These are phyloP conservation scores for Lactarius hengduanensis DNA, from an alignment of 768 basidiomycete genomes.

Conservation along the genomic window DNA sequence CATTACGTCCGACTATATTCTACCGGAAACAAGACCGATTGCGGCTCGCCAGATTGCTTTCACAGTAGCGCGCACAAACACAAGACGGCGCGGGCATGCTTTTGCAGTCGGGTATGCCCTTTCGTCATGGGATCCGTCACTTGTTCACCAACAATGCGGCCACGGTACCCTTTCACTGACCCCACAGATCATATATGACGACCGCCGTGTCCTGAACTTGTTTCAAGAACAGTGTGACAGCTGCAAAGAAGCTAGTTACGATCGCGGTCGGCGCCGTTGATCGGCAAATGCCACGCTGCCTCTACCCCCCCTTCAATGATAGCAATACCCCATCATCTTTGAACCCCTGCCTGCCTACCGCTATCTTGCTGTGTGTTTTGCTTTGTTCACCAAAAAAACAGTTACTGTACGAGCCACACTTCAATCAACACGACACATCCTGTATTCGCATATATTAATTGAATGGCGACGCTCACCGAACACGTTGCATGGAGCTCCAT, in stretches of 20 bases:
- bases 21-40: slow-evolving; percentile 59
- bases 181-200: slow-evolving; percentile 35
- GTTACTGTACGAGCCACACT: slow-evolving; percentile 22
- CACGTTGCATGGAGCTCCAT: slow-evolving; percentile 4
- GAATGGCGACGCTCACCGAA: slow-evolving; percentile 11
- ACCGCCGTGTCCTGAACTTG: slow-evolving; percentile 60
- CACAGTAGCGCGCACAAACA: slow-evolving; percentile 60
- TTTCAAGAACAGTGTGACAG: slow-evolving; percentile 63
- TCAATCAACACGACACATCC: slow-evolving; percentile 14
- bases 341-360: background rate
- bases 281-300: slow-evolving; percentile 17
- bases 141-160: background rate
- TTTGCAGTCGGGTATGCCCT: slow-evolving; percentile 45
- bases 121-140: slow-evolving; percentile 3
- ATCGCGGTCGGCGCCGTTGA: slow-evolving; percentile 31
- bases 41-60: slow-evolving; percentile 48
- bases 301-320: background rate
- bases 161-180: slow-evolving; percentile 4
- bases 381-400: slow-evolving; percentile 4
- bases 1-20: slow-evolving; percentile 65
- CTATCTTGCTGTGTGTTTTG: slow-evolving; percentile 23
- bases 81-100: slow-evolving; percentile 55
- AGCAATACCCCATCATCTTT: background rate
- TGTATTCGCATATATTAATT: slow-evolving; percentile 19
- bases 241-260: slow-evolving; percentile 45